phyloP scores from a whole-genome alignment of 2,329 filamentous ascomycete genomes.

The Arthroderma uncinatum region DNA sequence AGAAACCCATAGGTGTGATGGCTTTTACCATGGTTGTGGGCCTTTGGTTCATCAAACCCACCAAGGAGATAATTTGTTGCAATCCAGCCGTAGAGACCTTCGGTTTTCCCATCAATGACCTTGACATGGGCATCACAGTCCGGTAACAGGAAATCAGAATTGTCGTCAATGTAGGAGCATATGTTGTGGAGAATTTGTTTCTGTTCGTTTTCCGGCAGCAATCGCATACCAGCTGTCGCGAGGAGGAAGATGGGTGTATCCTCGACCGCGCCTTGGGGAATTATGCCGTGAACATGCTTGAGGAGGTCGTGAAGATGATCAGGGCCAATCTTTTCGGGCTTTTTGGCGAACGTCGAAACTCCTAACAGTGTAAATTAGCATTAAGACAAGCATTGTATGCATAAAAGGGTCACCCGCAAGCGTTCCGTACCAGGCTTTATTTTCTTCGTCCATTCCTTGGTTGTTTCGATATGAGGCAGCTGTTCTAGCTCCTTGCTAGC shows the following conservation, averaged over 20 bases:
- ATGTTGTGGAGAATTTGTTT: constrained; percentile 62
- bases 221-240: constrained; percentile 87
- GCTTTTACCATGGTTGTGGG: constrained; percentile 69
- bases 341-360: constrained; percentile 77
- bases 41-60: constrained; percentile 67
- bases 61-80: constrained; percentile 91
- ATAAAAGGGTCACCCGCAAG: neutral
- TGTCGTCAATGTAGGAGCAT: constrained; percentile 67
- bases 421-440: constrained; percentile 61
- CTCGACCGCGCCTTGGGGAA: constrained; percentile 63
- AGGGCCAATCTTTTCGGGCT: constrained; percentile 62
- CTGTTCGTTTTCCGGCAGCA: constrained; percentile 65
- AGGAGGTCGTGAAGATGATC: constrained; percentile 73
- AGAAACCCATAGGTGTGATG: constrained; percentile 96
- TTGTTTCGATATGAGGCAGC: constrained; percentile 70
- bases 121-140: constrained; percentile 84
- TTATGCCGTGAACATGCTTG: constrained; percentile 65
- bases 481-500: constrained; percentile 50
- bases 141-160: constrained; percentile 74
- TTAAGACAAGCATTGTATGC: neutral
- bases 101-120: constrained; percentile 89
- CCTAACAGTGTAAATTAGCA: constrained; percentile 29
- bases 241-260: constrained; percentile 91
- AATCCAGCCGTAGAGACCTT: constrained; percentile 94
- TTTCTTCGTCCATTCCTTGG: constrained; percentile 85